Percentiles rank a stretch among this genome's conserved stretches.
Conservation (phyloP, 2,329 filamentous ascomycete genomes). For the Penicillium sp. region DNA sequence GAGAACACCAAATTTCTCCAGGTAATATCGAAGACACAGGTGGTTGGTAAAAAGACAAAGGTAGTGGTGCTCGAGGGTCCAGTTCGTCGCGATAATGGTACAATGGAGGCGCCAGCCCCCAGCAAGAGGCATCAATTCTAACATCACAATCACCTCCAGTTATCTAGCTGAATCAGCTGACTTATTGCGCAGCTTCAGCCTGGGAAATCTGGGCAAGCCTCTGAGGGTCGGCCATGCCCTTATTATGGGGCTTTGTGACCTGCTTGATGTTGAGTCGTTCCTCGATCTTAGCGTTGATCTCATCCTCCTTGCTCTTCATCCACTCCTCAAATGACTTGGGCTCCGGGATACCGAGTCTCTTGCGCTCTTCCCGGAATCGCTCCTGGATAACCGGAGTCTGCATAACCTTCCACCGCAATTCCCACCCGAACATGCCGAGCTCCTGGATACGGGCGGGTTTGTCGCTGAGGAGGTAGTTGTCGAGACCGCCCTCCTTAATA, state of each 20-base stretch:
- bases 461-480: constrained; percentile 84
- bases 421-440: constrained; percentile 87
- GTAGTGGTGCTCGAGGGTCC: constrained; percentile 7
- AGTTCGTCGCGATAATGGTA: constrained; percentile 21
- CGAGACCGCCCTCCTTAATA: constrained; percentile 82
- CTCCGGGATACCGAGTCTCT: constrained; percentile 63
- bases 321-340: constrained; percentile 45
- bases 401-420: constrained; percentile 85
- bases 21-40: constrained; percentile 1
- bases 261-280: constrained; percentile 34
- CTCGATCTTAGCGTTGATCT: constrained; percentile 39
- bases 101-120: constrained; percentile 9
- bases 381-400: constrained; percentile 69
- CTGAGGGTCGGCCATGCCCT: constrained; percentile 22
- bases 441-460: constrained; percentile 78
- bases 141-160: not conserved
- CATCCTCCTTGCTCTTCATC: constrained; percentile 43
- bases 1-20: not conserved
- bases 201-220: not conserved
- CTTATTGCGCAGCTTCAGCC: not conserved
- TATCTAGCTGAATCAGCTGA: not conserved
- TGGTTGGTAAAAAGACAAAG: constrained; percentile 11
- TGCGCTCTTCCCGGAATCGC: constrained; percentile 65
- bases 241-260: constrained; percentile 34
- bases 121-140: not conserved